Base-by-base conservation (phyloP, 75 land plant species). In the Gnetum montanum region DNA sequence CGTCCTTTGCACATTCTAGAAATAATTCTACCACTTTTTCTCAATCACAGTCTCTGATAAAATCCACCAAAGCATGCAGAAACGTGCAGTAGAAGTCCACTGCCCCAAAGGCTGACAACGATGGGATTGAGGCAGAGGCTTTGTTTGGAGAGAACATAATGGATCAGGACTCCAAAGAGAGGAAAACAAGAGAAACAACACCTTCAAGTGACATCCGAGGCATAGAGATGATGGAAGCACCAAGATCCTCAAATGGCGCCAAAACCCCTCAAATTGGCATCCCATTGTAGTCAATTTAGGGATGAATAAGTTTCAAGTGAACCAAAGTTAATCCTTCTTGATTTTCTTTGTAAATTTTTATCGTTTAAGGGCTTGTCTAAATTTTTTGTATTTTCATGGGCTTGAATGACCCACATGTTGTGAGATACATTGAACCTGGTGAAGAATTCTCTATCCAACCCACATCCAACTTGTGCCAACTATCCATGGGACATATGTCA, bases 111-210 rank as follows among this genome's bases (percentile, higher is more conserved):
- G 36, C 31, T 0, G 34, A 19, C 6, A 36, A 53, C 3, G 55
- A 53, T 31, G 36, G 31, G 24, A 53, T 53, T 34, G 55, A 53
- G 55, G 45, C 45, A 15, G 82, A 73, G 73, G 73, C 54, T 4
- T 69, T 70, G 13, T 71, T 51, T 56, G 75, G 71, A 41, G 78
- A 79, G 26, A 75, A 74, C 45, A 59, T 47, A 36, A 61, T 74
- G 72, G 78, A 70, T 31, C 47, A 19, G 11, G 78, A 74, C 8
- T 58, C 31, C 7, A 66, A 51, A 40, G 78, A 66, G 19, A 74
- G 82, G 58, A 54, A 47, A 48, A 57, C 66, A 0, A 69, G 84
- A 61, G 84, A 81, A 54, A 68, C 76, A 13, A 81, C 84, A 18
- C 84, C 81, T 34, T 80, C 74, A 49, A 73, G 73, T 34, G 41